Conservation (phyloP, 495 filamentous ascomycete genomes). For the Penicillium waksmanii region DNA sequence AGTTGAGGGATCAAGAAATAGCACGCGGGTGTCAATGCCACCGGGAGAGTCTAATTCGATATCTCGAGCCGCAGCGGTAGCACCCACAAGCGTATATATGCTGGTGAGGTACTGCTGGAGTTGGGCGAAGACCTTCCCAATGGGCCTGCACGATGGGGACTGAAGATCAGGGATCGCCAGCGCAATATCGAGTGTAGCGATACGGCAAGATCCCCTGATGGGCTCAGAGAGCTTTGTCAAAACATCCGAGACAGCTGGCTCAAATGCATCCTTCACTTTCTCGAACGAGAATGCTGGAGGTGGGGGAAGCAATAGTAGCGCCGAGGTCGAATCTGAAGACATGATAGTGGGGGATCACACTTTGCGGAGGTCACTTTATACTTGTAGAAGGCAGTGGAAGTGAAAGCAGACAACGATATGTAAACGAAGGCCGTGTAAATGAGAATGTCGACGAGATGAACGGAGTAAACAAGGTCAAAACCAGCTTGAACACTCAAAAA, state of each 20-base stretch:
- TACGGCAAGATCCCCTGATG: conserved; percentile 32
- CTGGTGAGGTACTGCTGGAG: conserved; percentile 73
- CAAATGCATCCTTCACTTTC: conserved; percentile 46
- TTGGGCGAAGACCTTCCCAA: conserved; percentile 59
- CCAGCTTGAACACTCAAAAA: too few species aligned
- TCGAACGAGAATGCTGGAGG: conserved; percentile 45
- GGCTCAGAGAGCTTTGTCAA: conserved; percentile 32
- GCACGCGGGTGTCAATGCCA: conserved; percentile 76
- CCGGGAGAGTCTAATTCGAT: conserved; percentile 67
- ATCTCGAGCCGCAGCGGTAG: conserved; percentile 62
- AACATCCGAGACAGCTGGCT: conserved; percentile 38
- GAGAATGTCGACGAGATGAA: too few species aligned
- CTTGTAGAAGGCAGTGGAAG: neutral
- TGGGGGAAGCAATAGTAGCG: conserved; percentile 52
- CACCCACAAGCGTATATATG: conserved; percentile 76
- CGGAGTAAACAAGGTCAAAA: too few species aligned
- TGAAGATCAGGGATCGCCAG: conserved; percentile 45
- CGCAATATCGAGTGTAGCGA: conserved; percentile 49
- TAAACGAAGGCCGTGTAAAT: too few species aligned
- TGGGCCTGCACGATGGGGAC: conserved; percentile 43
- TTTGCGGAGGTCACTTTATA: neutral
- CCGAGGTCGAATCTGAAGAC: conserved; percentile 27
- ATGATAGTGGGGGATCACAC: conserved; percentile 16
- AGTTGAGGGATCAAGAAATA: conserved; percentile 60
- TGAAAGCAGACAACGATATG: neutral